Percentiles rank a stretch among this genome's conserved stretches.
Conservation (phyloP, 1,284 basidiomycete genomes). For the Microbotryum lychnidis-dioicae region DNA sequence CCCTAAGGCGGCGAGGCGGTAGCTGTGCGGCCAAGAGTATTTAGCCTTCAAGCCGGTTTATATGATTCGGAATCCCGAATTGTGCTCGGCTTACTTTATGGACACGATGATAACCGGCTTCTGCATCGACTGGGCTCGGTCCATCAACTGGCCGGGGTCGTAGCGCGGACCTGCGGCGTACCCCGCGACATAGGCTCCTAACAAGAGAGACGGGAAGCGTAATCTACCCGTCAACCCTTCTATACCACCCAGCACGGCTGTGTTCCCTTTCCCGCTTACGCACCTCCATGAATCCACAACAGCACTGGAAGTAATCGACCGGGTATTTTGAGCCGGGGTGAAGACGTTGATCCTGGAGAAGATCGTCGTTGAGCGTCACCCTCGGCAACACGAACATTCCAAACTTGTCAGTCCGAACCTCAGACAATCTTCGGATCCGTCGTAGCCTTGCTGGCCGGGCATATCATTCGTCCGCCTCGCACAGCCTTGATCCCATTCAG, state of each 20-base stretch:
- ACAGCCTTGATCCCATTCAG: constrained; percentile 20
- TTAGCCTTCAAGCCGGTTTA: neutral
- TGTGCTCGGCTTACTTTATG: constrained; percentile 13
- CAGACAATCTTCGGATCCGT: constrained; percentile 29
- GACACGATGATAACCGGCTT: constrained; percentile 22
- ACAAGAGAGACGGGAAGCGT: no score
- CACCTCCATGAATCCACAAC: constrained; percentile 23
- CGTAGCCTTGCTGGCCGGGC: constrained; percentile 18
- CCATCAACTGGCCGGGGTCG: constrained; percentile 19
- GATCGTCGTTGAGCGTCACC: neutral
- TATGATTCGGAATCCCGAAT: neutral
- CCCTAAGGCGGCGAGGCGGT: constrained; percentile 25
- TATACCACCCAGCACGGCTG: neutral
- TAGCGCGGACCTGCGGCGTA: constrained; percentile 20
- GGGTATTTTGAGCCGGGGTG: constrained; percentile 12
- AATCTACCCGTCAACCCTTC: no score
- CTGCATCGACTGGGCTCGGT: constrained; percentile 12
- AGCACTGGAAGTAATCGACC: constrained; percentile 21
- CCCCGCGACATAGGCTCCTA: constrained; percentile 23
- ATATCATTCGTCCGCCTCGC: constrained; percentile 9
- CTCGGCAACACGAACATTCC: no score
- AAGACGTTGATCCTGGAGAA: constrained; percentile 24
- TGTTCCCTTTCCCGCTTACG: neutral
- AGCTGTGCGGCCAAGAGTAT: constrained; percentile 9
- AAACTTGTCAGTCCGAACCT: constrained; percentile 2